Evolutionary conservation across 1,284 basidiomycete genomes (phyloP).

Genomic region (Sanguinoderma infundibulare): DNA sequence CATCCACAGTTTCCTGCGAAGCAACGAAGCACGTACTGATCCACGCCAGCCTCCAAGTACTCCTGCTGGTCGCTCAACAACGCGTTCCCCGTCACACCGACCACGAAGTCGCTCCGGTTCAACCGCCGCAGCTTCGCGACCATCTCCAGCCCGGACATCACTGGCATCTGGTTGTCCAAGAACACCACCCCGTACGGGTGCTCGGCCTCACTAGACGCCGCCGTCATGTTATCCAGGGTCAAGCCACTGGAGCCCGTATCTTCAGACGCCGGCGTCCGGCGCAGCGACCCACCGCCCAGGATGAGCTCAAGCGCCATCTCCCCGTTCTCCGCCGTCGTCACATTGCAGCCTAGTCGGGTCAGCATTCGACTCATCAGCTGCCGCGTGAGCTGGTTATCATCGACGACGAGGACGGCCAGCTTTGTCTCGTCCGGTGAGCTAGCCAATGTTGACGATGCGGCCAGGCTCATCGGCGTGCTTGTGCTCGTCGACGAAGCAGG

Average conservation of each 20-base stretch:
- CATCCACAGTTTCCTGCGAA: not conserved
- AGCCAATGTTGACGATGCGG: constrained; percentile 10
- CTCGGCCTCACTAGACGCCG: constrained; percentile 25
- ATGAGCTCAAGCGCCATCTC: constrained; percentile 81
- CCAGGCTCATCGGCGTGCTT: constrained; percentile 10
- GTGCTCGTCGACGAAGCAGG: constrained; percentile 20
- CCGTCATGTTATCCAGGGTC: constrained; percentile 21
- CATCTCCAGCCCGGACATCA: constrained; percentile 79
- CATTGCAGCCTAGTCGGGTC: constrained; percentile 76
- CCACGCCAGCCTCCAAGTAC: constrained; percentile 78
- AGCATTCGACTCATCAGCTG: constrained; percentile 85
- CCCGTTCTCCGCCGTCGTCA: constrained; percentile 88
- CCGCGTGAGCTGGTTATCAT: constrained; percentile 81
- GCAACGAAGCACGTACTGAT: constrained; percentile 55
- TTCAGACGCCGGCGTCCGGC: constrained; percentile 38
- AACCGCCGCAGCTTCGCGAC: constrained; percentile 69
- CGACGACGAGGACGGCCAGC: constrained; percentile 73
- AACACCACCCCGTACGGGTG: constrained; percentile 73
- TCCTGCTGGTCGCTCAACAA: constrained; percentile 71
- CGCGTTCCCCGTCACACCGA: constrained; percentile 80
- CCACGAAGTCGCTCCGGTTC: constrained; percentile 75
- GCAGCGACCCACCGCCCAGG: constrained; percentile 39
- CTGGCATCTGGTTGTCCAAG: constrained; percentile 89
- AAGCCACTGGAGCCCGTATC: constrained; percentile 32
- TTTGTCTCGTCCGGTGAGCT: constrained; percentile 43